Evolutionary conservation across 1,284 basidiomycete genomes (phyloP).

Genomic region (Clitocybe nebularis): DNA sequence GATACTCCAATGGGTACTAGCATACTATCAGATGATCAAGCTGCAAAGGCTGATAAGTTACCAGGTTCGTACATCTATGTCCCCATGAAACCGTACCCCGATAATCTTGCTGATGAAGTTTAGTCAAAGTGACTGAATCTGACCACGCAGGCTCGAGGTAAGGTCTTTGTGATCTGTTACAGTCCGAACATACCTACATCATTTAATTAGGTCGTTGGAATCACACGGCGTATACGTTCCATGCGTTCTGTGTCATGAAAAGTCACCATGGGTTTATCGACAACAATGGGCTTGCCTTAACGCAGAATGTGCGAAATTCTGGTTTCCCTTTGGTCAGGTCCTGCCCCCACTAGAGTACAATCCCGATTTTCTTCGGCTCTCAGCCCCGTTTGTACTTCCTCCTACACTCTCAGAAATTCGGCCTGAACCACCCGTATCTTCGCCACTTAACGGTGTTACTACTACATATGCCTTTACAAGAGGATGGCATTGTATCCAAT

Average conservation of each 20-base stretch:
- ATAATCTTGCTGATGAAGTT: neutral
- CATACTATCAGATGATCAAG: no score
- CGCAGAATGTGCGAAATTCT: conserved; percentile 53
- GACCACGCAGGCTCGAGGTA: conserved; percentile 4
- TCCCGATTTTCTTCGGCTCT: conserved; percentile 40
- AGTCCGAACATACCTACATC: neutral
- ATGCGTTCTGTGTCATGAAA: conserved; percentile 33
- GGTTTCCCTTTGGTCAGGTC: conserved; percentile 28
- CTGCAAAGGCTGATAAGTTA: no score
- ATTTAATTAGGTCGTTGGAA: conserved; percentile 2
- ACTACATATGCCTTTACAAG: conserved; percentile 55
- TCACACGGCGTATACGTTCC: conserved; percentile 12
- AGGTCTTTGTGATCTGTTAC: neutral
- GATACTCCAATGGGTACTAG: no score
- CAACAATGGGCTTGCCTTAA: conserved; percentile 61
- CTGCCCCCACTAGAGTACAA: conserved; percentile 39
- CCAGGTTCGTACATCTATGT: no score
- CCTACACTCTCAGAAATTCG: conserved; percentile 22
- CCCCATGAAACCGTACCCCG: no score
- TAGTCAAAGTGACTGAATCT: conserved; percentile 7
- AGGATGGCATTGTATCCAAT: conserved; percentile 64
- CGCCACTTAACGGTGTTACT: conserved; percentile 31
- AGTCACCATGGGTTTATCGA: conserved; percentile 50
- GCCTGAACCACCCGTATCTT: conserved; percentile 15
- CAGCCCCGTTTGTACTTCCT: conserved; percentile 22